Evolutionary conservation across 2,329 filamentous ascomycete species (phyloP).

Genomic region (Fusarium avenaceum): DNA sequence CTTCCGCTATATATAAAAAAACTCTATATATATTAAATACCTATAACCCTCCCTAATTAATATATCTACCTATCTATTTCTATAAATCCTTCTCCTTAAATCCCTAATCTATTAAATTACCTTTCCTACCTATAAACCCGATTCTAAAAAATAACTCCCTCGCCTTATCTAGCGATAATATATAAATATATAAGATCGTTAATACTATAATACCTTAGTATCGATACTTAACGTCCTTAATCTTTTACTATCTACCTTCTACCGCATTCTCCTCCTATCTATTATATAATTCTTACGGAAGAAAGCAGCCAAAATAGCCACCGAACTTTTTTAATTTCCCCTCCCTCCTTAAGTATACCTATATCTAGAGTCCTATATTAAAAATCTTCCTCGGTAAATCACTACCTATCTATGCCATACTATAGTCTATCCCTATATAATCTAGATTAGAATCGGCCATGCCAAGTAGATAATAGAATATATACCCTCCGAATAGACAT

Average conservation of each 20-base stretch:
- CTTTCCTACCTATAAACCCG: not conserved
- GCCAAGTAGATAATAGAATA: too few species aligned
- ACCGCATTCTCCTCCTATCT: not conserved
- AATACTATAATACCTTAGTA: not conserved
- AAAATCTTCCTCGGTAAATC: too few species aligned
- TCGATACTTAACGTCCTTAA: not conserved
- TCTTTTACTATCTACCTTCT: not conserved
- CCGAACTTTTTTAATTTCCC: not conserved
- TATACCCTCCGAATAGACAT: too few species aligned
- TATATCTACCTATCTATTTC: not conserved
- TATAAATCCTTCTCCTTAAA: not conserved
- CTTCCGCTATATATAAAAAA: too few species aligned
- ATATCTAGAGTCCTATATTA: too few species aligned
- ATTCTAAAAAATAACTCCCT: conserved; percentile 1
- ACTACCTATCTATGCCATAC: too few species aligned
- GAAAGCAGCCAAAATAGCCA: not conserved
- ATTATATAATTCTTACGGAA: not conserved
- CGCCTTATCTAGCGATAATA: not conserved
- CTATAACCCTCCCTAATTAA: not conserved
- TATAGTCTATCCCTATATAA: too few species aligned
- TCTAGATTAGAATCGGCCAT: too few species aligned
- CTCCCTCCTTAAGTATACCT: not conserved
- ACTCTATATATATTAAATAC: not conserved
- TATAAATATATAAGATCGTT: not conserved
- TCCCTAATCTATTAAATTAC: not conserved